Conservation (phyloP, 2,329 filamentous ascomycete genomes). For the Fusarium falciforme region DNA sequence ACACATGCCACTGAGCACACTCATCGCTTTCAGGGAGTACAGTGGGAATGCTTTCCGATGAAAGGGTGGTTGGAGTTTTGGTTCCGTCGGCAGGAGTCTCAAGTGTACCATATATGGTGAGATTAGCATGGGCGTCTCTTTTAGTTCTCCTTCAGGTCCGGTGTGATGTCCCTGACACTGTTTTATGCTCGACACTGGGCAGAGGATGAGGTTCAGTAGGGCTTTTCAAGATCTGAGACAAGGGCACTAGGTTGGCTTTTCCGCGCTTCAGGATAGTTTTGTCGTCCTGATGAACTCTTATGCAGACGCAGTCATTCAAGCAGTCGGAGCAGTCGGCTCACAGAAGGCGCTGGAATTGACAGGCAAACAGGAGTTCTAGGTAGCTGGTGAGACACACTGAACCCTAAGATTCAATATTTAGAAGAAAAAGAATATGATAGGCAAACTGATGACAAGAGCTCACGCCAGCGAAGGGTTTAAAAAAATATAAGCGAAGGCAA, state of each 20-base stretch:
- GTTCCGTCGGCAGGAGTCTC: neutral
- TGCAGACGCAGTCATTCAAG: too few species aligned
- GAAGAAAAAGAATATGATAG: too few species aligned
- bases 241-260: too few species aligned
- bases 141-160: neutral
- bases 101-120: neutral
- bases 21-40: neutral
- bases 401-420: too few species aligned
- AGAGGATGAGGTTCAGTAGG: accelerated
- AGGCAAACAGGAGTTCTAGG: too few species aligned
- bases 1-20: neutral
- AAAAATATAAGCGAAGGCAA: neutral
- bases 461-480: neutral
- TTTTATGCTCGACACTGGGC: neutral
- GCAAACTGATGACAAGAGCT: too few species aligned
- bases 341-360: too few species aligned
- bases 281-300: too few species aligned
- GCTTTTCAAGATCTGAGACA: accelerated
- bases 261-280: too few species aligned
- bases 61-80: neutral
- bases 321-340: too few species aligned
- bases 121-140: neutral
- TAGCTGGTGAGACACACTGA: too few species aligned
- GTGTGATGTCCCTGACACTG: neutral
- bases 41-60: neutral